Conservation (phyloP, 495 filamentous ascomycete species). For the Talaromyces stipitatus region DNA sequence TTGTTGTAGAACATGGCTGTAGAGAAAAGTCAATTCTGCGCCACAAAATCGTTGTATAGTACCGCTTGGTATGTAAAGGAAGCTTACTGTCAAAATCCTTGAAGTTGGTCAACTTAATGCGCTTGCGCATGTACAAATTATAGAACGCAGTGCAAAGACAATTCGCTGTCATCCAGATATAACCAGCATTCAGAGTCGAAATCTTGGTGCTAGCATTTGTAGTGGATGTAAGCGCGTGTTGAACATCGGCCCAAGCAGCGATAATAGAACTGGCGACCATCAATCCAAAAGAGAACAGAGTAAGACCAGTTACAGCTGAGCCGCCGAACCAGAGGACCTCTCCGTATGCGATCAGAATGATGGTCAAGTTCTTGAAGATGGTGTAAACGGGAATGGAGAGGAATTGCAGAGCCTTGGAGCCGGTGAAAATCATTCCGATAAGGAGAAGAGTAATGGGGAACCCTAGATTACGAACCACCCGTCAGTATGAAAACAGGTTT, state of each 20-base stretch:
- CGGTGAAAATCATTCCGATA: conserved; percentile 99
- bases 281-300: conserved; percentile 90
- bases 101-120: conserved; percentile 99
- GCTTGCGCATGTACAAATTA: conserved; percentile 89
- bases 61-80: not conserved
- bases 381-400: conserved; percentile 98
- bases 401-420: conserved; percentile 92
- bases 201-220: conserved; percentile 64
- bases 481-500: too few relatives aligned
- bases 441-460: conserved; percentile 95
- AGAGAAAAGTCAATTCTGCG: not conserved
- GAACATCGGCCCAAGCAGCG: conserved; percentile 97
- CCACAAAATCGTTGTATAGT: conserved; percentile 22
- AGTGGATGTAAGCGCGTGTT: conserved; percentile 61
- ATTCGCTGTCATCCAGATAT: conserved; percentile 97
- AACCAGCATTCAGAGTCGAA: conserved; percentile 88
- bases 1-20: conserved; percentile 99
- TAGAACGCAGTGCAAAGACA: conserved; percentile 93
- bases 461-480: conserved; percentile 46
- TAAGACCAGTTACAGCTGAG: conserved; percentile 68
- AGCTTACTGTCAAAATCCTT: conserved; percentile 96
- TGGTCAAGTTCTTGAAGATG: conserved; percentile 99
- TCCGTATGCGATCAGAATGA: conserved; percentile 96
- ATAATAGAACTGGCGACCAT: conserved; percentile 96
- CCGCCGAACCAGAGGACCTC: conserved; percentile 99